These are phyloP conservation scores for Aspergillus neoniger DNA, from an alignment of 2,329 filamentous ascomycete species.

Conservation along the genomic window DNA sequence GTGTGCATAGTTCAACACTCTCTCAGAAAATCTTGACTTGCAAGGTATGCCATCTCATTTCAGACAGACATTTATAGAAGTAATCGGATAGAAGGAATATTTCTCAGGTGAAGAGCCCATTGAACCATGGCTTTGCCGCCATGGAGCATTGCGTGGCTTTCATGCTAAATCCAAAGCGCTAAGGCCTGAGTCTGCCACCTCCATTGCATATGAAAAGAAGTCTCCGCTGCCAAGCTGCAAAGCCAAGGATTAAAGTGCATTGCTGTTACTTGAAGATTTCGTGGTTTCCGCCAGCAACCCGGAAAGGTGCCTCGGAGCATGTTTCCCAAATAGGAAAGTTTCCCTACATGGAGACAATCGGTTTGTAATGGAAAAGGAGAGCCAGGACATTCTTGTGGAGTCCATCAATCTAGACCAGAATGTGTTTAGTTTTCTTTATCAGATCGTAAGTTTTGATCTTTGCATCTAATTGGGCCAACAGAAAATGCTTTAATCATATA, in stretches of 20 bases:
- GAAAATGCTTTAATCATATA: no score
- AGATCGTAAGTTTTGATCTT: not conserved
- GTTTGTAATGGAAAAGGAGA: not conserved
- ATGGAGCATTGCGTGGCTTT: no score
- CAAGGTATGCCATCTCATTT: no score
- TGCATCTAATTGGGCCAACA: not conserved
- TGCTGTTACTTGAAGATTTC: not conserved
- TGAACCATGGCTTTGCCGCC: no score
- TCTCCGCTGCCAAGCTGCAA: constrained; percentile 2
- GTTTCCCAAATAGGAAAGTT: constrained; percentile 2
- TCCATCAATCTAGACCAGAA: not conserved
- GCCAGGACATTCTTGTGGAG: not conserved
- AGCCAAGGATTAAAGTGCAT: not conserved
- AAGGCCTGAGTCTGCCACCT: not conserved
- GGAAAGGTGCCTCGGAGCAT: constrained; percentile 2
- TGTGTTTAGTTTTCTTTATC: not conserved
- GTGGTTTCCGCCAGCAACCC: not conserved
- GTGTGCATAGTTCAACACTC: no score
- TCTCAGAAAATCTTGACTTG: no score
- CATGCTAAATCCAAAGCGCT: not conserved
- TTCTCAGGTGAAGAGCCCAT: no score
- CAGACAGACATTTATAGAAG: no score
- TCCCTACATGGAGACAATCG: not conserved
- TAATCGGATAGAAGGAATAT: no score
- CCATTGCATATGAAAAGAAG: not conserved